Evolutionary conservation across 2,329 filamentous ascomycete species (phyloP).

Genomic region (Chaetoscypha palmicola): DNA sequence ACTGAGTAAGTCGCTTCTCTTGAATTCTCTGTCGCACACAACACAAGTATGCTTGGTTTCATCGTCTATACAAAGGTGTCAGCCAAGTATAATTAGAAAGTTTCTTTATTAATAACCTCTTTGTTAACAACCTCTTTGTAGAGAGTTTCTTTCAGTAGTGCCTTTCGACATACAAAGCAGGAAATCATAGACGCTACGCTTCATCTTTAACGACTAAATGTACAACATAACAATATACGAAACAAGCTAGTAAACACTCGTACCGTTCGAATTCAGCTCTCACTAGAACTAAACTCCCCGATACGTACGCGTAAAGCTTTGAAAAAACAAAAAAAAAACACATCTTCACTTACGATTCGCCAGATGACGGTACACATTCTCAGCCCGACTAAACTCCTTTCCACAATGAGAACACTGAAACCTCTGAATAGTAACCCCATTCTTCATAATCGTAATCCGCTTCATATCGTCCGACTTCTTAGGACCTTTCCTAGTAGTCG

Average conservation of each 20-base stretch:
- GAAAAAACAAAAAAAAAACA: neutral
- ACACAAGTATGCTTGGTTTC: conserved; percentile 26
- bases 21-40: conserved; percentile 27
- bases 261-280: neutral
- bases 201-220: too few species aligned
- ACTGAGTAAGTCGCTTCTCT: conserved; percentile 27
- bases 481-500: neutral
- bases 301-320: neutral
- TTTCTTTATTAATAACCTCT: neutral
- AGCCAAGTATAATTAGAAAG: neutral
- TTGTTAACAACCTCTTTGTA: neutral
- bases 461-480: neutral
- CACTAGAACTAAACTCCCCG: too few species aligned
- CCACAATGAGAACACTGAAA: conserved; percentile 28
- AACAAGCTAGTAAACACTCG: too few species aligned
- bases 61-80: conserved; percentile 16
- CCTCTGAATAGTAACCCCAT: conserved; percentile 11
- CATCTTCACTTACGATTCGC: conserved; percentile 25
- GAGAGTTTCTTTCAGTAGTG: too few species aligned
- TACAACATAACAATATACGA: too few species aligned
- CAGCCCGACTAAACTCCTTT: conserved; percentile 28
- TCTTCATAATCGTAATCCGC: neutral
- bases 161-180: too few species aligned
- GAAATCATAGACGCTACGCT: too few species aligned
- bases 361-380: conserved; percentile 28